Evolutionary conservation across 352 stramenopile genomes (phyloP).

Genomic region (Phytophthora fragariae): DNA sequence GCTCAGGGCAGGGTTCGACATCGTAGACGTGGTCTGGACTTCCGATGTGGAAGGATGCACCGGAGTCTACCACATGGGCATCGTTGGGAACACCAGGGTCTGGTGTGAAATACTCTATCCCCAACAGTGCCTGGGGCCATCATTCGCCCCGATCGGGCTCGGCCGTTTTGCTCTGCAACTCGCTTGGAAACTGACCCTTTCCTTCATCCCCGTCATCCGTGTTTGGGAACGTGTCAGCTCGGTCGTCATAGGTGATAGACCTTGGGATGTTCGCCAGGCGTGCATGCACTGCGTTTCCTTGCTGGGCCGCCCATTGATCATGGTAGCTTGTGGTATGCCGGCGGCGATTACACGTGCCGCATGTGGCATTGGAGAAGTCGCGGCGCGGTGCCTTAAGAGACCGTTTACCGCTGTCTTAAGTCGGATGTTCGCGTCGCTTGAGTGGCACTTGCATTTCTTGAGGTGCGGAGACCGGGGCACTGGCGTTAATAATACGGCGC

Average conservation of each 20-base stretch:
- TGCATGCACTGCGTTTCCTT: not conserved
- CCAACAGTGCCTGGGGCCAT: slow-evolving; percentile 10
- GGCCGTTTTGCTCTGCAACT: too few relatives aligned
- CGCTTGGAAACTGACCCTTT: too few relatives aligned
- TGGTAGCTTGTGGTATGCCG: slow-evolving; percentile 15
- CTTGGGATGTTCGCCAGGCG: not conserved
- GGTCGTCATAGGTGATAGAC: too few relatives aligned
- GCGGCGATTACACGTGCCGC: not conserved
- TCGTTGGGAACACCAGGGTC: not conserved
- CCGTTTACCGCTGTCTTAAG: too few relatives aligned
- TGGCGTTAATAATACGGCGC: too few relatives aligned
- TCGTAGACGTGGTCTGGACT: not conserved
- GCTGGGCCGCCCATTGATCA: not conserved
- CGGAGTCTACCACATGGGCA: not conserved
- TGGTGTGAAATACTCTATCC: not conserved
- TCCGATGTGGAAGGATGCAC: slow-evolving; percentile 11
- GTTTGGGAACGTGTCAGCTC: too few relatives aligned
- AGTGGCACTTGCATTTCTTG: too few relatives aligned
- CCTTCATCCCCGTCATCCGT: too few relatives aligned
- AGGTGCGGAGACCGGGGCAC: too few relatives aligned
- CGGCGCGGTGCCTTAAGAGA: too few relatives aligned
- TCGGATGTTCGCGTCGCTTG: too few relatives aligned
- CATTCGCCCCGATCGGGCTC: not conserved
- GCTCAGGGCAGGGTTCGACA: not conserved
- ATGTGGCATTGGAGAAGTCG: too few relatives aligned